Conservation (phyloP, 306 rosid genomes). For the Bauhinia variegata region DNA sequence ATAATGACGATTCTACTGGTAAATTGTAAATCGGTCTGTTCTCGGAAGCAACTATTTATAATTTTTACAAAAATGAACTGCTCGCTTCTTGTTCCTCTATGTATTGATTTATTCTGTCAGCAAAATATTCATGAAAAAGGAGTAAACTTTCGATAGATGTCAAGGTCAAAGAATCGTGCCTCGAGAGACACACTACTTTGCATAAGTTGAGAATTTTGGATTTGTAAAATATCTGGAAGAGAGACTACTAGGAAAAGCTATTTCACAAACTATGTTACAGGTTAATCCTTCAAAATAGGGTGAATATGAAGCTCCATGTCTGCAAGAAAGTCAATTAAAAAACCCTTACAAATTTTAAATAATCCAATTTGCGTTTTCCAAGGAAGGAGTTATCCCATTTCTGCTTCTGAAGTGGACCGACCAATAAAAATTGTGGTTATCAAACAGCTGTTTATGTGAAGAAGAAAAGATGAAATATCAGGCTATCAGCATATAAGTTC, state of each 20-base stretch:
- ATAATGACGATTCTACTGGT: neutral
- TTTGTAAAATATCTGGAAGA: conserved; percentile 31
- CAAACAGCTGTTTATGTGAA: conserved; percentile 31
- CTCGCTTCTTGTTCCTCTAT: neutral
- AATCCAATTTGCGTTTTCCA: conserved; percentile 26
- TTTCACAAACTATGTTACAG: conserved; percentile 31
- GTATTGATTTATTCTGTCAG: neutral
- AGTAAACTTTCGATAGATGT: neutral
- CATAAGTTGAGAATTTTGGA: conserved; percentile 33
- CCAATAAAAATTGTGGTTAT: conserved; percentile 25
- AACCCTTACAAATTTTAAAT: conserved; percentile 19
- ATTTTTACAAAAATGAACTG: neutral
- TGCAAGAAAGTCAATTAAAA: conserved; percentile 17
- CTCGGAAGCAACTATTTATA: neutral
- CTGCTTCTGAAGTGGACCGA: conserved; percentile 33
- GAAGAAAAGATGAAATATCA: conserved; percentile 25
- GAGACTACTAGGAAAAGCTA: conserved; percentile 27
- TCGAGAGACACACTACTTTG: conserved; percentile 26
- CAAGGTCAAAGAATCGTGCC: conserved; percentile 24
- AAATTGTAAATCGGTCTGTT: neutral
- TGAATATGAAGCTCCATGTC: conserved; percentile 36
- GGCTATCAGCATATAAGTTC: conserved; percentile 16
- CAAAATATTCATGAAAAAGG: neutral
- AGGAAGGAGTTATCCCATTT: conserved; percentile 32
- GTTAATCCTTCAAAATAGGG: conserved; percentile 23